Conservation (phyloP, 1,139 yeast genomes). For the Debaryomyces robertsiae region DNA sequence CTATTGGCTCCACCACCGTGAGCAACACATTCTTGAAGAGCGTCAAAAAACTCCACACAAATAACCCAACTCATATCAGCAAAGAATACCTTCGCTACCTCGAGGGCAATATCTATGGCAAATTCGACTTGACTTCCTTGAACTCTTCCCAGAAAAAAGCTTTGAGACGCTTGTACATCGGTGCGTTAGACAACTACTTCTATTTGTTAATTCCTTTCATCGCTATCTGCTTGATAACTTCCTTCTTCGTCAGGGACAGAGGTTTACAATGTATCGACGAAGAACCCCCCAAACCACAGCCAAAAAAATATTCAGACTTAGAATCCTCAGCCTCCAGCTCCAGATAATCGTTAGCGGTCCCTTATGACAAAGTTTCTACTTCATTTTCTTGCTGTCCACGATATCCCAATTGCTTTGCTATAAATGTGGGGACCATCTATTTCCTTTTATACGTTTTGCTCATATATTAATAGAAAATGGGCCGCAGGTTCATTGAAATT, state of each 20-base stretch:
- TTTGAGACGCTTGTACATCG: slow-evolving; percentile 36
- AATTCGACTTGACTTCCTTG: slow-evolving; percentile 21
- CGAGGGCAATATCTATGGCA: slow-evolving; percentile 21
- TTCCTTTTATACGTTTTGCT: too few species aligned
- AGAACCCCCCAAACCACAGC: slow-evolving; percentile 10
- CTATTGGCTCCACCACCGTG: slow-evolving; percentile 28
- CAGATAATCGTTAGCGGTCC: neutral
- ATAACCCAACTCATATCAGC: slow-evolving; percentile 14
- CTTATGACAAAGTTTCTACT: neutral
- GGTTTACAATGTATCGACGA: slow-evolving; percentile 49
- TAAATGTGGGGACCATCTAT: too few species aligned
- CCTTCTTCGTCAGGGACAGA: slow-evolving; percentile 40
- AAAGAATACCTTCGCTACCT: slow-evolving; percentile 20
- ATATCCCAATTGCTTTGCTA: too few species aligned
- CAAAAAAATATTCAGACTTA: slow-evolving; percentile 6
- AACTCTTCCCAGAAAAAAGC: slow-evolving; percentile 22
- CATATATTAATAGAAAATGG: too few species aligned
- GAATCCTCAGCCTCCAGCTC: slow-evolving; percentile 13
- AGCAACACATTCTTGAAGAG: slow-evolving; percentile 22
- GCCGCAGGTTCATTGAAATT: too few species aligned
- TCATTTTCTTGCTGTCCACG: neutral
- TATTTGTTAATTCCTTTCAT: slow-evolving; percentile 46
- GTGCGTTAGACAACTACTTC: slow-evolving; percentile 40
- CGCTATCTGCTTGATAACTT: slow-evolving; percentile 38
- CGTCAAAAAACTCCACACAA: slow-evolving; percentile 11